These are phyloP conservation scores for Taphrina communis DNA, from an alignment of 1,139 yeast species.

Conservation along the genomic window DNA sequence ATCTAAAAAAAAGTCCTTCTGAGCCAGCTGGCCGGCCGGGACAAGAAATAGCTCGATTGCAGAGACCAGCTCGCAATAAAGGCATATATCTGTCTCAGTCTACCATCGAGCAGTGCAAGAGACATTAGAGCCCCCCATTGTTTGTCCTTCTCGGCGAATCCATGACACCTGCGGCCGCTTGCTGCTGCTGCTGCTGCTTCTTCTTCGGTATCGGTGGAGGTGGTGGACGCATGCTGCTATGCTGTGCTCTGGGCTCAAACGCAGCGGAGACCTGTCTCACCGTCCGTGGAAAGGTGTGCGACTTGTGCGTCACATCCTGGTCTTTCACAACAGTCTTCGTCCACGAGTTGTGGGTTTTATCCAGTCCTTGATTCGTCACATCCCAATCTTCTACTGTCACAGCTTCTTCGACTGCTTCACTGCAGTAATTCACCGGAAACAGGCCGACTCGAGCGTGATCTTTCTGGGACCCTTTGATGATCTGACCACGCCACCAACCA, in stretches of 20 bases:
- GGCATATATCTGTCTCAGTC: too few species aligned
- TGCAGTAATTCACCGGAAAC: conserved; percentile 45
- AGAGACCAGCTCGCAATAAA: too few species aligned
- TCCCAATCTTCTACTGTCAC: neutral
- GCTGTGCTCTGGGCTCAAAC: neutral
- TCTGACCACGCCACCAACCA: conserved; percentile 48
- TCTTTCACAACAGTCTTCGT: neutral
- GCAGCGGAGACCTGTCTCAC: conserved; percentile 6
- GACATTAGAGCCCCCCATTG: too few species aligned
- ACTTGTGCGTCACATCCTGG: neutral
- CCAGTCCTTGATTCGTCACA: neutral
- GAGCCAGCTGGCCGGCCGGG: too few species aligned
- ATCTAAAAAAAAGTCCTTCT: too few species aligned
- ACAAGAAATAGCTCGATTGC: too few species aligned
- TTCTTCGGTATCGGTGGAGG: conserved; percentile 31
- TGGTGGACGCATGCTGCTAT: conserved; percentile 3
- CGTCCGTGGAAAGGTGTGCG: conserved; percentile 3
- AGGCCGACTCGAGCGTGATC: conserved; percentile 41
- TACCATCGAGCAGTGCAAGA: too few species aligned
- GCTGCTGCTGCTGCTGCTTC: neutral
- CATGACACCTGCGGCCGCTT: too few species aligned
- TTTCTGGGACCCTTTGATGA: conserved; percentile 28
- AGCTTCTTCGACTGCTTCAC: conserved; percentile 20
- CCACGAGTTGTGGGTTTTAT: neutral
- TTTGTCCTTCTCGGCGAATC: too few species aligned